Evolutionary conservation across 2,329 filamentous ascomycete genomes (phyloP).

Genomic region (Zymoseptoria ardabiliae): DNA sequence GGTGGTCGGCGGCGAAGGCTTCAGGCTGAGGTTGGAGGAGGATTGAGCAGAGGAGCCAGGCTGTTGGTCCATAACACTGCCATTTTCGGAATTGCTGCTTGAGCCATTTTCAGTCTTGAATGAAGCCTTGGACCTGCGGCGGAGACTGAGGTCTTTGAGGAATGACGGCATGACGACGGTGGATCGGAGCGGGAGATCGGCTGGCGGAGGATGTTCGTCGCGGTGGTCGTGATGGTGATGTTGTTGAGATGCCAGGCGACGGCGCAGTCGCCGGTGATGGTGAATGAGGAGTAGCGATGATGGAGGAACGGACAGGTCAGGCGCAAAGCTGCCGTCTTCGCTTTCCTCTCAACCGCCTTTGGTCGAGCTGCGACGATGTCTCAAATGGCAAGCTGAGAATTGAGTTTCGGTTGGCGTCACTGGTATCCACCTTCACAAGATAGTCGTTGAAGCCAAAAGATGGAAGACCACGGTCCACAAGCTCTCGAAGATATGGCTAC

Average conservation of each 20-base stretch:
- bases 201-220: background rate
- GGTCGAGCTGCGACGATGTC: background rate
- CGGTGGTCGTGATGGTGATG: background rate
- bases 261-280: background rate
- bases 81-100: constrained; percentile 45
- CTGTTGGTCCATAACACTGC: constrained; percentile 26
- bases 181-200: background rate
- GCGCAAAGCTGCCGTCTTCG: background rate
- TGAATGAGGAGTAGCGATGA: background rate
- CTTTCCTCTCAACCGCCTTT: background rate
- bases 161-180: constrained; percentile 16
- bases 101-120: constrained; percentile 36
- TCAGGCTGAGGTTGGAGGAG: constrained; percentile 52
- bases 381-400: background rate
- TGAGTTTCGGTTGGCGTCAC: background rate
- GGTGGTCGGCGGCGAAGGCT: constrained; percentile 68
- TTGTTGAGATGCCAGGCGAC: background rate
- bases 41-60: constrained; percentile 50
- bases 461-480: no score
- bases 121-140: constrained; percentile 14
- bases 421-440: background rate
- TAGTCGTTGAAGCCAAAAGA: background rate
- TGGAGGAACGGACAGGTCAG: background rate
- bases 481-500: background rate
- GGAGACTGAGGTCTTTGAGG: constrained; percentile 17